Conservation (phyloP, 2,329 filamentous ascomycete species). For the Tolypocladium cylindrosporum region DNA sequence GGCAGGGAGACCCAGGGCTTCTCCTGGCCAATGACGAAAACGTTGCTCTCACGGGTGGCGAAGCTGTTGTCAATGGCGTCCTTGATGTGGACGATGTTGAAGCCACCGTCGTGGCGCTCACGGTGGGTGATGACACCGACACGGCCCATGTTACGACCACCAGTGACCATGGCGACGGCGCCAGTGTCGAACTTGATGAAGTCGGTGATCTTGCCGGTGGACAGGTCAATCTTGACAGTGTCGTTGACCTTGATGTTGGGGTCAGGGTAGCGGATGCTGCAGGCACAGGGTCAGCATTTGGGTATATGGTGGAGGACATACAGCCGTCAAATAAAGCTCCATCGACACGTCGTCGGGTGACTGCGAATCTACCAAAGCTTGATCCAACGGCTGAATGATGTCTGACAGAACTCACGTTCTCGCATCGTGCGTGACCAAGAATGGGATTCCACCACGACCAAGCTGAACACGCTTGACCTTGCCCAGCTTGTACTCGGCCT, state of each 20-base stretch:
- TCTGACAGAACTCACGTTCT: slow-evolving; percentile 97
- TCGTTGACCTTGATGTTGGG: slow-evolving; percentile 99
- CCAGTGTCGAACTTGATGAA: slow-evolving; percentile 99
- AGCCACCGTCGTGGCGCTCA: slow-evolving; percentile 99
- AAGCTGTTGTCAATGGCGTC: slow-evolving; percentile 99
- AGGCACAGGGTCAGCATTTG: slow-evolving; percentile 24
- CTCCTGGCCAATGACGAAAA: slow-evolving; percentile 96
- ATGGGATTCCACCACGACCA: slow-evolving; percentile 99
- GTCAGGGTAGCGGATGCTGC: slow-evolving; percentile 98
- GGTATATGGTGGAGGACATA: slow-evolving; percentile 32
- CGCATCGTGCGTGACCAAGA: slow-evolving; percentile 99
- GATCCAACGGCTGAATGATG: slow-evolving; percentile 99
- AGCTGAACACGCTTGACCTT: slow-evolving; percentile 99
- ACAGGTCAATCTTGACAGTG: slow-evolving; percentile 97
- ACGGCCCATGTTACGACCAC: slow-evolving; percentile 99
- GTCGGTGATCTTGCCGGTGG: slow-evolving; percentile 95
- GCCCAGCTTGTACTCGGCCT: slow-evolving; percentile 99
- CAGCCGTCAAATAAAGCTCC: slow-evolving; percentile 36
- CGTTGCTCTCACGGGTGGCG: slow-evolving; percentile 98
- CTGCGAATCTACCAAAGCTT: slow-evolving; percentile 75
- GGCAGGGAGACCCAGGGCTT: slow-evolving; percentile 99
- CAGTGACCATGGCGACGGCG: slow-evolving; percentile 95
- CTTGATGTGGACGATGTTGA: slow-evolving; percentile 99
- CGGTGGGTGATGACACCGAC: slow-evolving; percentile 99
- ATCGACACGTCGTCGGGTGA: slow-evolving; percentile 16